These are phyloP conservation scores for Trichosporon sp. DNA, from an alignment of 1,284 basidiomycete genomes.

Conservation along the genomic window DNA sequence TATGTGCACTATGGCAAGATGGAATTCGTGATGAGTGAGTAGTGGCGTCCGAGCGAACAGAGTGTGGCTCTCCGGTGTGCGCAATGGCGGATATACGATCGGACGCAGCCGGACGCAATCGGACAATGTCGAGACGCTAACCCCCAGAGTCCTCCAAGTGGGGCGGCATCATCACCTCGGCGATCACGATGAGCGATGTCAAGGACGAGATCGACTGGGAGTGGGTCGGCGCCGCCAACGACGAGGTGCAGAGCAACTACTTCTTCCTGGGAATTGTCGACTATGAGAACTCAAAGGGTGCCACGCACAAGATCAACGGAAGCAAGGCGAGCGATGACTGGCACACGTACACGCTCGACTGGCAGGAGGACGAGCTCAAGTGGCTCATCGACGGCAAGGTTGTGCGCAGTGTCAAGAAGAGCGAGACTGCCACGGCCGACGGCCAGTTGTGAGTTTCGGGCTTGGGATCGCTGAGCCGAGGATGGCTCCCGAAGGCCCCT, in stretches of 20 bases:
- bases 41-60: not conserved
- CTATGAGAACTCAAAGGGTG: constrained; percentile 46
- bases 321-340: constrained; percentile 61
- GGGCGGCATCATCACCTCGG: constrained; percentile 71
- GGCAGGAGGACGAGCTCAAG: constrained; percentile 62
- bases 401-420: constrained; percentile 61
- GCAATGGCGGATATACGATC: too few species aligned
- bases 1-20: constrained; percentile 75
- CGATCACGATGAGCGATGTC: constrained; percentile 76
- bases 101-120: too few species aligned
- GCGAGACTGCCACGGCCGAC: constrained; percentile 54
- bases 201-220: constrained; percentile 84
- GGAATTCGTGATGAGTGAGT: constrained; percentile 56
- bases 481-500: too few species aligned
- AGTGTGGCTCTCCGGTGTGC: too few species aligned
- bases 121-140: too few species aligned
- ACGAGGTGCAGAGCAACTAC: constrained; percentile 66
- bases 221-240: constrained; percentile 50
- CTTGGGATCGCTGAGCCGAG: not conserved
- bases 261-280: constrained; percentile 59
- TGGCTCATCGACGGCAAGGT: constrained; percentile 65
- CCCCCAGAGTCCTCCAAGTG: constrained; percentile 50
- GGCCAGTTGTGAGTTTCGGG: constrained; percentile 29
- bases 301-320: constrained; percentile 50
- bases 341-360: constrained; percentile 76